Conservation (phyloP, 1,284 basidiomycete genomes). For the Cryptococcus sp. region DNA sequence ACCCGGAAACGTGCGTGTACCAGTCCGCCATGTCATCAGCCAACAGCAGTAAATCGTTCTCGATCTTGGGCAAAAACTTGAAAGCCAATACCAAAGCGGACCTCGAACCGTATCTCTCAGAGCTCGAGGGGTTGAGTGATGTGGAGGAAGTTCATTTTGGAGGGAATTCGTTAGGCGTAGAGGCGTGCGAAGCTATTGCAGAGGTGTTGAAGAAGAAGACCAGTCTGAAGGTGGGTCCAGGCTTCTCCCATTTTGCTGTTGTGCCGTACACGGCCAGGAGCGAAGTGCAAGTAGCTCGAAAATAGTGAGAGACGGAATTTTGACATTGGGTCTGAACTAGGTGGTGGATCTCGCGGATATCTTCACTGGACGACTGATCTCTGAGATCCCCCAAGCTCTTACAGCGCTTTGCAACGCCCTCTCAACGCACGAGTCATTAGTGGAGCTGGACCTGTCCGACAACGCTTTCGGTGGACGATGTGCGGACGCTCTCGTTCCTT, state of each 20-base stretch:
- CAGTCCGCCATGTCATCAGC: background rate
- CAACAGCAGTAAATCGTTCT: conserved; percentile 54
- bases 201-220: conserved; percentile 73
- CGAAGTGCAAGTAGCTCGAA: no score
- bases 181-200: conserved; percentile 82
- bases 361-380: conserved; percentile 94
- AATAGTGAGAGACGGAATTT: background rate
- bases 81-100: conserved; percentile 81
- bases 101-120: conserved; percentile 73
- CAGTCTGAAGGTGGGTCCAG: conserved; percentile 65
- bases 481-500: conserved; percentile 90
- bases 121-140: conserved; percentile 62
- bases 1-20: background rate
- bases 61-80: conserved; percentile 71
- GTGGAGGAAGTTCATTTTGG: conserved; percentile 90
- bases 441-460: conserved; percentile 89
- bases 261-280: background rate
- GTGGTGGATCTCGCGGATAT: conserved; percentile 96
- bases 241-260: background rate
- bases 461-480: conserved; percentile 97
- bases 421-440: conserved; percentile 72
- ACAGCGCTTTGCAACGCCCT: conserved; percentile 86
- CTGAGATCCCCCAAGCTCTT: conserved; percentile 90
- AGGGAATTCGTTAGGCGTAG: conserved; percentile 94
- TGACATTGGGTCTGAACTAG: conserved; percentile 56